Evolutionary conservation across 495 filamentous ascomycete species (phyloP), one percentile per base, ranked within the genome.

Genomic region (Xylaria grammica): DNA sequence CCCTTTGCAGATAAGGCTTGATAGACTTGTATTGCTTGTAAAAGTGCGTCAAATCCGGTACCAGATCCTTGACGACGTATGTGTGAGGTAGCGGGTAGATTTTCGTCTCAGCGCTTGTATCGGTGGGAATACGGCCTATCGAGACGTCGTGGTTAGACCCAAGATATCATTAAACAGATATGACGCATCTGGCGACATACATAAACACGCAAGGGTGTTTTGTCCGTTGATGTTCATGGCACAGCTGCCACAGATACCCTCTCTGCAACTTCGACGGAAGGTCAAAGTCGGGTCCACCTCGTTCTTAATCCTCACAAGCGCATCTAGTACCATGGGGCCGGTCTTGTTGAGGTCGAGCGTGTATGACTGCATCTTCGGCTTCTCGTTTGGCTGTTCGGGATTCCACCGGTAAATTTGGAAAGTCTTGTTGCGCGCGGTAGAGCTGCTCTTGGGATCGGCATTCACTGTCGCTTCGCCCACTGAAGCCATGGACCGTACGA

Each of bases 21-120:
- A 99, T 97, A 24, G 94, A 97, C 82, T 97, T 97, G 88, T 99
- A 99, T 86, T 99, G 95, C 85, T 97, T 97, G 90, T 99, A 99
- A 88, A 99, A 97, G 65, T 91, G 91, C 69, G 95, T 99, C 68
- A 99, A 81, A 77, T 99, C 95, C 52, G 95, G 94, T 13, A 99
- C 94, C 65, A 99, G 86, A 75, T 99, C 95, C 87, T 97, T 99
- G 81, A 99, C 94, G 69, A 98, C 91, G 84, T 97, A 99, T 77
- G 93, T 99, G 85, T 99, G 95, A 66, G 95, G 95, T 62, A 99
- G 86, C 15, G 95, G 95, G 81, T 99, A 99, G 84, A 99, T 95
- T 84, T 97, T 95, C 71, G 91, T 84, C 69, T 97, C 91, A 67
- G 89, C 82, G 66, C 74, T 77, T 61, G 89, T 88, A 59, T 96